Percentiles rank a stretch among this genome's conserved stretches.
These are phyloP conservation scores for Triticum monococcum DNA, from an alignment of 176 grass and related monocot genomes.

Conservation along the genomic window DNA sequence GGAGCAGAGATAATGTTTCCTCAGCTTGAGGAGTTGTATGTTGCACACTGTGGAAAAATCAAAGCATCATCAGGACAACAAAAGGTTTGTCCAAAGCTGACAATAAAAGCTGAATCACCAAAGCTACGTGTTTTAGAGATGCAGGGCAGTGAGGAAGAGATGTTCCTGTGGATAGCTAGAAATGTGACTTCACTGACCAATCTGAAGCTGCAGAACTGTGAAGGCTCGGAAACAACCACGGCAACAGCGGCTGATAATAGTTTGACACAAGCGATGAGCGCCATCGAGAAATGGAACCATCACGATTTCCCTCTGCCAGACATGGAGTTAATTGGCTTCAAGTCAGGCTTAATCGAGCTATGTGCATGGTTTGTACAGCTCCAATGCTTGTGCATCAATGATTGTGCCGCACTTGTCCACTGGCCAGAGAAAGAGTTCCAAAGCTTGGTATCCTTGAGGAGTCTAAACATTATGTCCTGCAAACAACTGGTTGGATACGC, in stretches of 20 bases:
- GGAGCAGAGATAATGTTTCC: not conserved
- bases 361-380: not conserved
- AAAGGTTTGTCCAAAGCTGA: not conserved
- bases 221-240: not conserved
- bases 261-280: not conserved
- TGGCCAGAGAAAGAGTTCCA: no score
- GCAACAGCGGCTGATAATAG: not conserved
- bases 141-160: not conserved
- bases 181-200: not conserved
- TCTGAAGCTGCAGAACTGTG: not conserved
- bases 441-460: no score
- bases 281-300: not conserved
- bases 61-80: not conserved
- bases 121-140: not conserved
- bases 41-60: not conserved
- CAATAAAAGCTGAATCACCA: not conserved
- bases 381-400: not conserved
- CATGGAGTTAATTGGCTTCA: not conserved
- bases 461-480: not conserved
- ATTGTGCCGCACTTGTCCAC: no score
- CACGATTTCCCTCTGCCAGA: not conserved
- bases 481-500: not conserved
- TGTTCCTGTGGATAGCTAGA: not conserved
- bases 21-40: not conserved
- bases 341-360: not conserved